Percentiles rank a stretch among this genome's conserved stretches.
phyloP scores from a whole-genome alignment of 208 protist genomes.

The Trypanosoma platydactyli region DNA sequence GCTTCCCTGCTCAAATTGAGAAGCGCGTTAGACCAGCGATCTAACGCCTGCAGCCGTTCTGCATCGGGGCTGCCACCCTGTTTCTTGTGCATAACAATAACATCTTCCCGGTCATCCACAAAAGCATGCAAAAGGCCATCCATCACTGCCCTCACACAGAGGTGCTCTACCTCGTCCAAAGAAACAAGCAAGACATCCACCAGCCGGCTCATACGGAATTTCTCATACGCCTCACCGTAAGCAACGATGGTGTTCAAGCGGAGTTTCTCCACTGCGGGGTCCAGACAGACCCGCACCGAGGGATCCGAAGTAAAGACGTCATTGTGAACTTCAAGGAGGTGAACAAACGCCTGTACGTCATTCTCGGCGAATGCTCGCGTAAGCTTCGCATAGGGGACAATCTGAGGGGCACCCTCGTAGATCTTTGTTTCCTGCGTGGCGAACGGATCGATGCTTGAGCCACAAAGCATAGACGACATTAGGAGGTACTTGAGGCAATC shows the following conservation, averaged over 20 bases:
- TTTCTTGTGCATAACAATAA: conserved; percentile 36
- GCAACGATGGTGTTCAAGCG: conserved; percentile 89
- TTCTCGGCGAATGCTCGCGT: conserved; percentile 63
- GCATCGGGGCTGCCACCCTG: background rate
- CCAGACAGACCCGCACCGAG: conserved; percentile 90
- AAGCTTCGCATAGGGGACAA: conserved; percentile 91
- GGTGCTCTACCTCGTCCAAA: conserved; percentile 72
- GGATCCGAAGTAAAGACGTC: conserved; percentile 78
- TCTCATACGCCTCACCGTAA: conserved; percentile 90
- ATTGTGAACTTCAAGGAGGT: conserved; percentile 71
- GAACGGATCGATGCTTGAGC: conserved; percentile 91
- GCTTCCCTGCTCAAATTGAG: conserved; percentile 14
- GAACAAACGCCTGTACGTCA: conserved; percentile 87
- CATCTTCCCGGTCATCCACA: conserved; percentile 35
- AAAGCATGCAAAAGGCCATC: conserved; percentile 76
- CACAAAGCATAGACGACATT: conserved; percentile 88
- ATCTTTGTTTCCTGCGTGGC: conserved; percentile 90
- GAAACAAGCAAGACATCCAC: conserved; percentile 77
- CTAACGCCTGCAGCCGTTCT: conserved; percentile 27
- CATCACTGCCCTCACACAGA: conserved; percentile 93
- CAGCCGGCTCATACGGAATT: conserved; percentile 44
- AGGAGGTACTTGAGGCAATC: conserved; percentile 94
- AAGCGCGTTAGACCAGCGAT: conserved; percentile 30
- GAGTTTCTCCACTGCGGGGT: conserved; percentile 90
- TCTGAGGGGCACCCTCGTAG: conserved; percentile 87